Conservation (phyloP, 1,284 basidiomycete genomes). For the Mixia osmundae region DNA sequence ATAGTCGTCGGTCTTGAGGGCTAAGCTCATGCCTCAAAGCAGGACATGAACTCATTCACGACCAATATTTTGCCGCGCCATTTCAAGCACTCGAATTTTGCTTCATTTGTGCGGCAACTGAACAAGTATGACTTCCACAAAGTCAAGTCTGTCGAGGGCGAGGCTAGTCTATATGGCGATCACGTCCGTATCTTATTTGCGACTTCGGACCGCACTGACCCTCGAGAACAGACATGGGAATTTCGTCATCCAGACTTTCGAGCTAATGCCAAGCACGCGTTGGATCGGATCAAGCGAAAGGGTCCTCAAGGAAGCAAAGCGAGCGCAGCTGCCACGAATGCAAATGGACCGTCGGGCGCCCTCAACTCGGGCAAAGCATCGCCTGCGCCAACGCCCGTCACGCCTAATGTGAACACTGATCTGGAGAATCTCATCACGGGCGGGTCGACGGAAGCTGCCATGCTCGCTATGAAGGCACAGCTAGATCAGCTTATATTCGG, state of each 20-base stretch:
- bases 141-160: conserved; percentile 47
- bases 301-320: background rate
- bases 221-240: conserved; percentile 49
- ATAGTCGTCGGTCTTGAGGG: background rate
- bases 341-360: background rate
- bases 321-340: background rate
- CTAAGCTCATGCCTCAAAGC: background rate
- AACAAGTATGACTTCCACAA: conserved; percentile 99
- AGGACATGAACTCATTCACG: conserved; percentile 95
- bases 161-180: conserved; percentile 51
- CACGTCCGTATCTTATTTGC: conserved; percentile 32
- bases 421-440: no score
- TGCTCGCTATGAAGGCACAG: no score
- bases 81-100: conserved; percentile 95
- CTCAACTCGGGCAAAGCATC: no score
- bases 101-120: conserved; percentile 42
- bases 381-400: no score
- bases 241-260: conserved; percentile 90
- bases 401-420: no score
- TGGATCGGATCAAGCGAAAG: conserved; percentile 53
- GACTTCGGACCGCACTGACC: conserved; percentile 14
- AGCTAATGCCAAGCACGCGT: conserved; percentile 52
- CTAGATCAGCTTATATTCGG: no score
- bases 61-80: conserved; percentile 78
- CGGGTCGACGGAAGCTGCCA: no score